Conservation (phyloP, 805 yeast genomes). For the Torulaspora microellipsoides region DNA sequence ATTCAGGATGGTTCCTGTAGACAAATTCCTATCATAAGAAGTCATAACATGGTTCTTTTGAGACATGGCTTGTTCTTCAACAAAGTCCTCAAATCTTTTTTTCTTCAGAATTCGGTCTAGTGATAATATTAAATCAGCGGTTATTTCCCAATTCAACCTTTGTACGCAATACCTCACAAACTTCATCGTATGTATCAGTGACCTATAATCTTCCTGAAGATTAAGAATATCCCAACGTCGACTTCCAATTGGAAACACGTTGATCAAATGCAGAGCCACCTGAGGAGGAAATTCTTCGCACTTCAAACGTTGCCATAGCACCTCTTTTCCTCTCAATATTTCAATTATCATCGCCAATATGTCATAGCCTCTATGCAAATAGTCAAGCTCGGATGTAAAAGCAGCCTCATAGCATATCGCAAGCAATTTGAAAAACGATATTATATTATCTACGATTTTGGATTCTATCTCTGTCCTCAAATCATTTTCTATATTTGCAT, state of each 20-base stretch:
- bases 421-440: constrained; percentile 27
- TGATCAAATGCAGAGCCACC: constrained; percentile 15
- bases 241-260: constrained; percentile 19
- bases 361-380: constrained; percentile 18
- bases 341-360: constrained; percentile 19
- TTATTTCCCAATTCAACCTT: constrained; percentile 34
- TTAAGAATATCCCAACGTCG: constrained; percentile 24
- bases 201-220: constrained; percentile 10
- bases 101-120: constrained; percentile 24
- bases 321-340: constrained; percentile 4
- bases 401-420: constrained; percentile 16
- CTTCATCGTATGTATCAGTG: constrained; percentile 13
- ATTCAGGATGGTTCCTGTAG: constrained; percentile 20
- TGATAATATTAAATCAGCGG: constrained; percentile 47
- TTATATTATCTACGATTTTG: constrained; percentile 24
- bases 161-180: constrained; percentile 20
- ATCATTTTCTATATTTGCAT: constrained; percentile 15
- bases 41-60: constrained; percentile 9
- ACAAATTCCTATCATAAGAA: constrained; percentile 1
- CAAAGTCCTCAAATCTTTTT: constrained; percentile 27
- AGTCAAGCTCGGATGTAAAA: neutral
- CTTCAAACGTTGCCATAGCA: constrained; percentile 23
- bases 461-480: constrained; percentile 14
- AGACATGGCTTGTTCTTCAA: constrained; percentile 17
- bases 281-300: constrained; percentile 15